These are phyloP conservation scores for Candida corydali DNA, from an alignment of 805 yeast genomes.

Conservation along the genomic window DNA sequence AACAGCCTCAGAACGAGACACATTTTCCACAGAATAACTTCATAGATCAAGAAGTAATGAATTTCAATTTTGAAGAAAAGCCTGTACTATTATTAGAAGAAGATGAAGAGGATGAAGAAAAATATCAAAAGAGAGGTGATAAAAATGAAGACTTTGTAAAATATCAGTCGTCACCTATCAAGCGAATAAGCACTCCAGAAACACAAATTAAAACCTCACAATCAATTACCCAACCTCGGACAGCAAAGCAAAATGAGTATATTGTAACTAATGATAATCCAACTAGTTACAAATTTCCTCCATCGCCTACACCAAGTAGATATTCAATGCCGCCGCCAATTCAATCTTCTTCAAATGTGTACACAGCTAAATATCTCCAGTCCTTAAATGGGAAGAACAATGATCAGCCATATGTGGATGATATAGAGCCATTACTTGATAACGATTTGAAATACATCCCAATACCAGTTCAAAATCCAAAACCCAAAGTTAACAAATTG, in stretches of 20 bases:
- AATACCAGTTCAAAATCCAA: conserved; percentile 33
- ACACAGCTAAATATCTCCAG: conserved; percentile 42
- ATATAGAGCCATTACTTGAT: conserved; percentile 29
- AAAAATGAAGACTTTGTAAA: too few species aligned
- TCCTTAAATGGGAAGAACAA: conserved; percentile 15
- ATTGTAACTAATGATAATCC: conserved; percentile 45
- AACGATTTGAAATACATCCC: conserved; percentile 25
- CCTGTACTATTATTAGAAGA: conserved; percentile 25
- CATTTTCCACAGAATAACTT: background rate
- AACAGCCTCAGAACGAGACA: background rate
- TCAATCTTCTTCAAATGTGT: conserved; percentile 17
- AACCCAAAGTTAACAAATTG: conserved; percentile 4
- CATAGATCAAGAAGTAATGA: conserved; percentile 10
- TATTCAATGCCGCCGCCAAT: background rate
- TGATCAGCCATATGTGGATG: conserved; percentile 23
- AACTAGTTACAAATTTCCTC: conserved; percentile 55
- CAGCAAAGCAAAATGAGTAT: conserved; percentile 31
- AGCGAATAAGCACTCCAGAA: conserved; percentile 4
- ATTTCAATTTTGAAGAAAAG: conserved; percentile 12
- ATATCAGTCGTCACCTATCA: conserved; percentile 7
- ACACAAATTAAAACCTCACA: conserved; percentile 7
- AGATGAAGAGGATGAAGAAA: conserved; percentile 16
- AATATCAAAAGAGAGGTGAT: too few species aligned
- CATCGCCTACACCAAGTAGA: conserved; percentile 27
- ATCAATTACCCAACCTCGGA: conserved; percentile 4